Base-by-base conservation (phyloP, 2,329 filamentous ascomycete genomes). In the Dothistroma pini region DNA sequence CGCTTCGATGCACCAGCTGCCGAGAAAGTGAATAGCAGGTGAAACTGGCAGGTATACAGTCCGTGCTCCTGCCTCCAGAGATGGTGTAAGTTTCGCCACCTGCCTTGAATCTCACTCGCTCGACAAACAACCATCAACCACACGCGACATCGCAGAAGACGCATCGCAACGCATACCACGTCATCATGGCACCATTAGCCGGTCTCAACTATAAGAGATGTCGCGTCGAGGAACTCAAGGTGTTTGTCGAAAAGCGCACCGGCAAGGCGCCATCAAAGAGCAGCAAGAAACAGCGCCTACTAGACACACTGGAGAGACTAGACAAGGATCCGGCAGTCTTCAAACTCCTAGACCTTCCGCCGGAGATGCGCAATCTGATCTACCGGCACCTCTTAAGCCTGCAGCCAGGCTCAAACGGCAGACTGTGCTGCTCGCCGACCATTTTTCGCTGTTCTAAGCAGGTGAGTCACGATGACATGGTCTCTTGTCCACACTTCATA, bases 201-300 rank as follows among this genome's bases (percentile, higher is more conserved):
- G 49, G 49, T 25, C 49, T 52, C 22, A 25, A 25, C 48, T 58
- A 58, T 48, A 47, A n/a, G n/a, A 51, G 34, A 12, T 58, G 56
- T 38, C 21, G 16, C 11, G 38, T 53, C 8, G 25, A 16, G 21
- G 48, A 58, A 38, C 56, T 58, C n/a, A 35, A 53, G 31, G 49
- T 10, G 7, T 53, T 58, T 25, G 35, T 53, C 56, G 25, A 58
- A 29, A 31, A 31, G 21, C 48, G 49, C 31, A 53, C 56, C 9
- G 56, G 56, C 2, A 50, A 58, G 34, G 10, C 21, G 12, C 25
- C 38, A 22, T 48, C 56, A 7, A 44, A 53, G 34, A 44, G 44
- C 38, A 49, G 25, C 19, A 50, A 32, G 12, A 53, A 34, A 10
- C 21, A 31, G 35, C 31, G 34, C 12, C n/a, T 38, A 9, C n/a